Evolutionary conservation across 106 monocot genomes (phyloP).

Genomic region (Dioscorea alata): DNA sequence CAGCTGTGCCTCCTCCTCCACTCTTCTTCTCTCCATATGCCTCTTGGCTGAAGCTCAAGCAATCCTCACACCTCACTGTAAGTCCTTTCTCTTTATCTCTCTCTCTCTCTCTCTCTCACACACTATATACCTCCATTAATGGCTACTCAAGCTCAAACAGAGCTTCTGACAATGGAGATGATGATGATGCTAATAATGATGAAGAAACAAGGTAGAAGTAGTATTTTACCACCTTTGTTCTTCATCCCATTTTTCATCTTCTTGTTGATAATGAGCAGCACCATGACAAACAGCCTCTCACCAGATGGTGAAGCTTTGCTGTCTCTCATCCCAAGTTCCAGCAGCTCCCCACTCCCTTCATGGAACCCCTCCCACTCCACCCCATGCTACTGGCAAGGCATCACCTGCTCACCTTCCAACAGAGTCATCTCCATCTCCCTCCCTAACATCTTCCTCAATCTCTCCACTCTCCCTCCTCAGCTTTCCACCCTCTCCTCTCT

Average conservation of each 20-base stretch:
- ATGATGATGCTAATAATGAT: too few relatives aligned
- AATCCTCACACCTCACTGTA: conserved; percentile 1
- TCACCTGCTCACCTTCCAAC: conserved; percentile 70
- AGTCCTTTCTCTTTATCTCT: not conserved
- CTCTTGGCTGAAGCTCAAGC: conserved; percentile 19
- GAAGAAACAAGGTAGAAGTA: not conserved
- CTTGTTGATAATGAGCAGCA: not conserved
- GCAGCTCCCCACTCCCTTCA: conserved; percentile 34
- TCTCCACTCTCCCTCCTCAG: conserved; percentile 55
- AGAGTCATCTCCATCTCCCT: conserved; percentile 82
- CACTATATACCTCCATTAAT: not conserved
- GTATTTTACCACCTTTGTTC: not conserved
- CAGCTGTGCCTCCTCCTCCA: conserved; percentile 12
- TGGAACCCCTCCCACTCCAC: conserved; percentile 57
- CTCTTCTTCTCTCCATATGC: conserved; percentile 10
- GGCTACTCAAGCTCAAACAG: not conserved
- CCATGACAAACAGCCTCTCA: conserved; percentile 26
- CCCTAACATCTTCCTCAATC: conserved; percentile 91
- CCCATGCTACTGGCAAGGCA: conserved; percentile 84
- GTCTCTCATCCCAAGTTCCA: conserved; percentile 28
- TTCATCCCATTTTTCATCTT: not conserved
- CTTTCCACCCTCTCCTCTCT: conserved; percentile 73
- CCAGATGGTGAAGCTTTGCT: conserved; percentile 56
- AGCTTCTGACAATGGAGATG: not conserved
- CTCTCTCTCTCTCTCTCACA: not conserved